Percentiles rank a stretch among this genome's conserved stretches.
phyloP scores from a whole-genome alignment of 2,329 filamentous ascomycete genomes.

The Colletotrichum siamense region DNA sequence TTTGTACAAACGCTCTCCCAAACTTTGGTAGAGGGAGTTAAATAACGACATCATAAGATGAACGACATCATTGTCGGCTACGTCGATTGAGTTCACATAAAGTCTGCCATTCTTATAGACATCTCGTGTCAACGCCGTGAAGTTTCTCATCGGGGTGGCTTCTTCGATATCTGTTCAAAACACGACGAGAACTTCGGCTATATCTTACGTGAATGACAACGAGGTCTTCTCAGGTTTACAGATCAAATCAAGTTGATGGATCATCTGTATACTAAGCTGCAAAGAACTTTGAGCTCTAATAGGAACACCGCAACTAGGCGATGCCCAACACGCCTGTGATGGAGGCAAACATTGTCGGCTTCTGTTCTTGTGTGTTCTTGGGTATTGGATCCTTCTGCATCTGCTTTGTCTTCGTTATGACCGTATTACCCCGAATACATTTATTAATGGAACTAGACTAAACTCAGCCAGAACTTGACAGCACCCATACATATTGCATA shows the following conservation, averaged over 20 bases:
- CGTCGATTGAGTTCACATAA: rapidly evolving
- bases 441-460: background rate
- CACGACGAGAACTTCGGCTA: background rate
- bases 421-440: background rate
- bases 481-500: background rate
- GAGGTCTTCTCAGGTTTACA: background rate
- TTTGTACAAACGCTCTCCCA: background rate
- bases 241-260: background rate
- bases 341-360: background rate
- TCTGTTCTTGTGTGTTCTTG: no score
- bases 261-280: background rate
- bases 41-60: no score
- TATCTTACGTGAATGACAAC: background rate
- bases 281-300: background rate
- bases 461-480: rapidly evolving
- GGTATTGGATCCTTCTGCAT: rapidly evolving
- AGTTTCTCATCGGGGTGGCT: background rate
- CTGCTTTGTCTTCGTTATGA: background rate
- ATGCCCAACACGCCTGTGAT: background rate
- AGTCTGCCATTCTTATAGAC: background rate
- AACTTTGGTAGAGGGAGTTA: background rate
- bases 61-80: no score
- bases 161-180: no score
- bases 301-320: background rate
- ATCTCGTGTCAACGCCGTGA: background rate